phyloP scores from a whole-genome alignment of 169 alveolate genomes.

The Plasmodium malariae region DNA sequence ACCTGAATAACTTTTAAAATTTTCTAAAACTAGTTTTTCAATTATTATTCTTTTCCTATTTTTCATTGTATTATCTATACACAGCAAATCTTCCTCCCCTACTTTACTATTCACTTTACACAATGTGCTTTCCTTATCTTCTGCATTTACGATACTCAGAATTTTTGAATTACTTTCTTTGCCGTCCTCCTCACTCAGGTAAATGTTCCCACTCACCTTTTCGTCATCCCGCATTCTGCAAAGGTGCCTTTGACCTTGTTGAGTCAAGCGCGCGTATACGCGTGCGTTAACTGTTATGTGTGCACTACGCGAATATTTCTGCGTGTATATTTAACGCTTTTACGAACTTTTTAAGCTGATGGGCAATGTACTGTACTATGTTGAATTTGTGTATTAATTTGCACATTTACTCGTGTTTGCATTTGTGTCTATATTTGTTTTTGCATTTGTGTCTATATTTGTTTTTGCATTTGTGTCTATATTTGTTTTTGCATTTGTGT shows the following conservation, averaged over 20 bases:
- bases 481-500: no score
- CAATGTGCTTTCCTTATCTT: not conserved
- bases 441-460: no score
- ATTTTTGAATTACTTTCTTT: not conserved
- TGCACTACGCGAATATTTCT: no score
- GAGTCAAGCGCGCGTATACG: no score
- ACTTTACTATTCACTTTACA: not conserved
- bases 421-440: no score
- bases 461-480: no score
- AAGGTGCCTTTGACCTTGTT: not conserved
- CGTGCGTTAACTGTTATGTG: no score
- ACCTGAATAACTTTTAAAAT: conserved; percentile 97
- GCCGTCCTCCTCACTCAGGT: not conserved
- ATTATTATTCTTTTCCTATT: conserved; percentile 87
- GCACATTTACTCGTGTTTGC: no score
- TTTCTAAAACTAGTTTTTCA: conserved; percentile 92
- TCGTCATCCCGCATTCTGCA: conserved; percentile 22
- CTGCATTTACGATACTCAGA: conserved; percentile 14
- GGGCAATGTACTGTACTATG: no score
- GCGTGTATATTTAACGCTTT: no score
- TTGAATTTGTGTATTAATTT: no score
- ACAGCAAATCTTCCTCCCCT: not conserved
- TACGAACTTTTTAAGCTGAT: no score
- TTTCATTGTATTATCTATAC: conserved; percentile 1
- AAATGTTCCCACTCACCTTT: conserved; percentile 2